Base-by-base conservation (phyloP, 108 stramenopile genomes). In the Craspedostauros australis region DNA sequence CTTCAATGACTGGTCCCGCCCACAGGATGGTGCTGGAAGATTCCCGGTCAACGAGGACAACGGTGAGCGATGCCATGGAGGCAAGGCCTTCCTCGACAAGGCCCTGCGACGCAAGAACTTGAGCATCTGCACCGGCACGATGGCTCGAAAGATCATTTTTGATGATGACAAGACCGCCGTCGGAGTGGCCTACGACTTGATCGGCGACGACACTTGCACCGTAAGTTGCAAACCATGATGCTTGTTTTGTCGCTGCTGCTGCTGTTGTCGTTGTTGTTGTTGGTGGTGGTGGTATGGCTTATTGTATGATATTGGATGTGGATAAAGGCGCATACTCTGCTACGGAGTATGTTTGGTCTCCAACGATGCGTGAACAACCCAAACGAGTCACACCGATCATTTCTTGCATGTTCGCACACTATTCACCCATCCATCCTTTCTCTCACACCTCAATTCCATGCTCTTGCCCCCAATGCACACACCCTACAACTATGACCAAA, bases 1-100 rank as follows among this genome's bases (percentile, higher is more conserved):
- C 46, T 77, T 77, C 52, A 77, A 77, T 59, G 45, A 80, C 42
- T 75, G 79, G 79, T 61, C 69, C 20, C 50, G 41, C 24, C 46
- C 72, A 2, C 79, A 80, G 54, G 73, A 68, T 9, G 79, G 79
- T 41, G 68, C 72, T 29, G 79, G 79, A 8, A 62, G 75, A 14
- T 80, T 77, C 22, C 69, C 71, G 32, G 73, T 70, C 12, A 36
- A 70, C 0, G 66, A 79, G 58, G 57, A 41, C 16, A 72, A 68
- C 24, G 77, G 77, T 19, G 69, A 51, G 42, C 60, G 77, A 29
- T 72, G 67, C 32, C 59, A 68, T 20, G 79, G 68, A 18, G 76
- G 73, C 15, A 62, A 66, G 1, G 69, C 75, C 7, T 80, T 73
- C 54, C 45, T 72, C 15, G 7, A 11, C 0, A 43, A 66, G 40